Evolutionary conservation across 2,329 filamentous ascomycete species (phyloP).

Genomic region (Ceratocystiopsis minuta): DNA sequence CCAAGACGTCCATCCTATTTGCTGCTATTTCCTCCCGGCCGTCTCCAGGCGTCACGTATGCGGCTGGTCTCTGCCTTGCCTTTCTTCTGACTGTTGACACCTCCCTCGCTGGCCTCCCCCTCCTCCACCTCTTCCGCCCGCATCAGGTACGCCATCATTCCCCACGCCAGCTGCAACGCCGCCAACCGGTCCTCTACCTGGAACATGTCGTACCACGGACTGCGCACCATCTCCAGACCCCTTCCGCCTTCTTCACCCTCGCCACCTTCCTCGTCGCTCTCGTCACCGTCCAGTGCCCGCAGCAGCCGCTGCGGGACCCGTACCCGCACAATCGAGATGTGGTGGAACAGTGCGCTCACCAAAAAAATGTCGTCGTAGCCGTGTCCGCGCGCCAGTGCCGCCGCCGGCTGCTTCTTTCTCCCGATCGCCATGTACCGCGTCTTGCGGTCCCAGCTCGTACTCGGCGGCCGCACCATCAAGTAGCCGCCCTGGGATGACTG

Average conservation of each 20-base stretch:
- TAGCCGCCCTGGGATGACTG: slow-evolving; percentile 39
- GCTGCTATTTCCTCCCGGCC: too few species aligned
- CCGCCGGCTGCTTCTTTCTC: too few species aligned
- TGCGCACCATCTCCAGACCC: slow-evolving; percentile 36
- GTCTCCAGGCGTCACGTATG: background rate
- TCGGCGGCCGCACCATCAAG: slow-evolving; percentile 40
- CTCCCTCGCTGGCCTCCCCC: background rate
- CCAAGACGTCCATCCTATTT: too few species aligned
- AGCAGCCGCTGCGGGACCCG: slow-evolving; percentile 38
- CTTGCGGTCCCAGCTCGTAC: slow-evolving; percentile 42
- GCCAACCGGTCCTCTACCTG: slow-evolving; percentile 31
- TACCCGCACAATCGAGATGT: slow-evolving; percentile 38
- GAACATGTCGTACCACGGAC: slow-evolving; percentile 44
- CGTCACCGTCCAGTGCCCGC: slow-evolving; percentile 31
- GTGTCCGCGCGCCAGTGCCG: slow-evolving; percentile 20
- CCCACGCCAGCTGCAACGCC: slow-evolving; percentile 40
- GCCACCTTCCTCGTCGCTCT: slow-evolving; percentile 9
- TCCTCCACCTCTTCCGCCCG: slow-evolving; percentile 18
- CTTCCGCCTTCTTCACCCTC: slow-evolving; percentile 14
- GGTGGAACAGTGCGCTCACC: slow-evolving; percentile 42
- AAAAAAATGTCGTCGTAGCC: slow-evolving; percentile 44
- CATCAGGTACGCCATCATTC: slow-evolving; percentile 43
- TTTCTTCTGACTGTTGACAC: background rate
- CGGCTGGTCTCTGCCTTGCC: background rate
- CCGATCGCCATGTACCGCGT: slow-evolving; percentile 40